Percentiles rank a stretch among this genome's conserved stretches.
Conservation (phyloP, 1,284 basidiomycete genomes). For the Xanthoconium separans region DNA sequence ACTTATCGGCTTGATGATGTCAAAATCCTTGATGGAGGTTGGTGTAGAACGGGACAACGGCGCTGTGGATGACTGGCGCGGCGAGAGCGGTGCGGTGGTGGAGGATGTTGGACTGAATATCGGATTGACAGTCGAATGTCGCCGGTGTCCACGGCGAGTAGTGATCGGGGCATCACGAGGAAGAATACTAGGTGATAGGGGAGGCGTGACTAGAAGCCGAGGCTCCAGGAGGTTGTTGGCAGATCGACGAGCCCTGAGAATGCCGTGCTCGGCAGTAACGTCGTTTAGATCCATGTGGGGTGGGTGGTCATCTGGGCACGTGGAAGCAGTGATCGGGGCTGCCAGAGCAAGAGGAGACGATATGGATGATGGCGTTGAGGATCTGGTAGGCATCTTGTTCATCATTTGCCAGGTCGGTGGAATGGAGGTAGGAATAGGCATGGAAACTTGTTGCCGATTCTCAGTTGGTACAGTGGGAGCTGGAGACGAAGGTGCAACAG, state of each 20-base stretch:
- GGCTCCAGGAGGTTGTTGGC: conserved; percentile 66
- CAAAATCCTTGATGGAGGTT: conserved; percentile 98
- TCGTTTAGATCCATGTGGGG: conserved; percentile 67
- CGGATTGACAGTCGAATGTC: conserved; percentile 72
- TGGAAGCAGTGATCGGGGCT: conserved; percentile 74
- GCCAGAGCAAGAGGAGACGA: conserved; percentile 81
- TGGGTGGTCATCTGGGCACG: conserved; percentile 52
- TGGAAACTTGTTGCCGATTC: conserved; percentile 24
- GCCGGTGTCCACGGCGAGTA: conserved; percentile 57
- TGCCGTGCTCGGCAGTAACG: conserved; percentile 32
- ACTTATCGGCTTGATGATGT: conserved; percentile 99
- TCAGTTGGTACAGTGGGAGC: conserved; percentile 39
- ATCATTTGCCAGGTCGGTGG: conserved; percentile 44
- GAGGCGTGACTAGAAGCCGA: conserved; percentile 66
- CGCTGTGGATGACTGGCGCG: conserved; percentile 77
- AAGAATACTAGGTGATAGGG: conserved; percentile 66
- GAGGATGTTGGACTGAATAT: conserved; percentile 56
- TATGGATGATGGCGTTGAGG: conserved; percentile 80
- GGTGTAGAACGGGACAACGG: conserved; percentile 79
- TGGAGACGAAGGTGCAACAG: conserved; percentile 64
- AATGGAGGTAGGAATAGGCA: conserved; percentile 24
- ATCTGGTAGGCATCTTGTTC: conserved; percentile 65
- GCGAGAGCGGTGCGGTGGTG: conserved; percentile 73
- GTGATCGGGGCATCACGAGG: conserved; percentile 53
- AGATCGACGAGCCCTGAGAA: conserved; percentile 60